These are phyloP conservation scores for Pseudevernia furfuracea DNA, from an alignment of 495 filamentous ascomycete genomes.

Conservation along the genomic window DNA sequence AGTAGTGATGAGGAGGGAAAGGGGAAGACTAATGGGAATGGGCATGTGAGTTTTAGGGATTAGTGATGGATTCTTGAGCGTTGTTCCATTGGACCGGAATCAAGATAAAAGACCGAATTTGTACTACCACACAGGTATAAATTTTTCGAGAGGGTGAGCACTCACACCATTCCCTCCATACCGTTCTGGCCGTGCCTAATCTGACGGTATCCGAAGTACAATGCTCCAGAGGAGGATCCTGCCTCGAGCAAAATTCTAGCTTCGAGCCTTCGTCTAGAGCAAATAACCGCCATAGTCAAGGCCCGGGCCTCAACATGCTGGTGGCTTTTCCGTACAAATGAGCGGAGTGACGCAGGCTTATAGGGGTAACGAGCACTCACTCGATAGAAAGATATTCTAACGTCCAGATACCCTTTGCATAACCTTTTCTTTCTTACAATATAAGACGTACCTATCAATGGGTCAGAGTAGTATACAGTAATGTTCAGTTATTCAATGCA, in stretches of 20 bases:
- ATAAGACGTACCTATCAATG: background rate
- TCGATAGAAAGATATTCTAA: no score
- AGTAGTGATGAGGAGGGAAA: slow-evolving; percentile 48
- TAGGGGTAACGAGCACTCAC: background rate
- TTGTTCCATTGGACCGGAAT: slow-evolving; percentile 5
- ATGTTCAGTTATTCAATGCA: background rate
- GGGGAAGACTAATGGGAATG: slow-evolving; percentile 26
- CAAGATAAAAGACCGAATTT: background rate
- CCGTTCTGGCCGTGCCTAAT: background rate
- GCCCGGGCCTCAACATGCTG: background rate
- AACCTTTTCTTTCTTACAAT: background rate
- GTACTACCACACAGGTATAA: background rate
- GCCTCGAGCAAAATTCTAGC: background rate
- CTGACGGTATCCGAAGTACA: background rate
- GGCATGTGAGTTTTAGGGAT: slow-evolving; percentile 15
- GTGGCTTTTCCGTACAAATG: background rate
- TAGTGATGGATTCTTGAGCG: background rate
- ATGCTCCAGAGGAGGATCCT: background rate
- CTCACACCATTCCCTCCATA: background rate
- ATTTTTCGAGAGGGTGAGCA: background rate
- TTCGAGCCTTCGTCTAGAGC: background rate
- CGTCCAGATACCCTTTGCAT: background rate
- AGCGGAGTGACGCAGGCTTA: background rate
- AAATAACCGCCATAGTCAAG: background rate
- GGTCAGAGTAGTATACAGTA: background rate